Conservation (phyloP, 148 eudicot species). For the Suaeda aralocaspica region DNA sequence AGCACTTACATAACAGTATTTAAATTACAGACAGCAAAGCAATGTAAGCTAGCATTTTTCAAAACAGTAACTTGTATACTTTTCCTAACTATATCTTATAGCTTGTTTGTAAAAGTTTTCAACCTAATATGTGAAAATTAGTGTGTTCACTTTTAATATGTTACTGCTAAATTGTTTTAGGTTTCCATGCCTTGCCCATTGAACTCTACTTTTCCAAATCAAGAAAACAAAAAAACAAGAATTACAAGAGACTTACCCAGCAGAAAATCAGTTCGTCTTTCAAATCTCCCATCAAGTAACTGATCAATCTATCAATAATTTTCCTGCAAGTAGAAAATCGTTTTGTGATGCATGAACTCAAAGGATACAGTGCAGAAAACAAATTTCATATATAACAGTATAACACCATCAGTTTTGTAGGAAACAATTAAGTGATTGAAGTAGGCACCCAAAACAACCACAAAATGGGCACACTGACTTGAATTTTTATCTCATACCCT, state of each 20-base stretch:
- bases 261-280: slow-evolving; percentile 61
- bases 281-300: slow-evolving; percentile 73
- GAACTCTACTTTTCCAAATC: background rate
- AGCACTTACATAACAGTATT: background rate
- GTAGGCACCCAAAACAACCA: background rate
- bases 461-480: background rate
- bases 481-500: background rate
- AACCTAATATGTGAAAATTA: background rate
- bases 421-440: background rate
- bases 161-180: background rate
- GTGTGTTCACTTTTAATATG: background rate
- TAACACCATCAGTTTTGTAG: background rate
- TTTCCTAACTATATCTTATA: background rate
- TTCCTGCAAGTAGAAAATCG: slow-evolving; percentile 45
- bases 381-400: background rate
- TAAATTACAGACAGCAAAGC: background rate
- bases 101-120: background rate
- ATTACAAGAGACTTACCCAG: slow-evolving; percentile 53
- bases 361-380: slow-evolving; percentile 6
- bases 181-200: background rate
- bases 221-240: background rate
- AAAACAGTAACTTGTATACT: background rate
- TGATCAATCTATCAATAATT: slow-evolving; percentile 59
- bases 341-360: slow-evolving; percentile 6
- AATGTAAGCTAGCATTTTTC: background rate